Evolutionary conservation across 116 monocot species (phyloP).

Genomic region (Thalassia testudinum): DNA sequence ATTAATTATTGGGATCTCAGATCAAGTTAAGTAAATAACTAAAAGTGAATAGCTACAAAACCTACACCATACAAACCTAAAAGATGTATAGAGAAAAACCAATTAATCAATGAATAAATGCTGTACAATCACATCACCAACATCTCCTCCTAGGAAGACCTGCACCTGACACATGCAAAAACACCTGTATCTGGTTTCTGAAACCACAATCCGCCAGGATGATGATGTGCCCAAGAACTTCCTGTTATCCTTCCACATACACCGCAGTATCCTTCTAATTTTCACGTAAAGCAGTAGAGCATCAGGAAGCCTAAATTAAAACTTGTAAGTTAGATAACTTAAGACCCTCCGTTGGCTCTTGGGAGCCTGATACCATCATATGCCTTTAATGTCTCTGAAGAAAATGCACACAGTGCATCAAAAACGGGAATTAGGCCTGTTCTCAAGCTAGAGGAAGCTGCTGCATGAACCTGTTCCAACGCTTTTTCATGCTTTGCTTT

Average conservation of each 20-base stretch:
- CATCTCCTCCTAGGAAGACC: too few relatives aligned
- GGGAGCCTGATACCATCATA: constrained; percentile 15
- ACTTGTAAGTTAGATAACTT: not conserved
- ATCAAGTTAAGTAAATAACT: too few relatives aligned
- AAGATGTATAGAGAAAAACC: not conserved
- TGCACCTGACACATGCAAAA: not conserved
- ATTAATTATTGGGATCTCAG: too few relatives aligned
- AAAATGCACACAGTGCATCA: constrained; percentile 34
- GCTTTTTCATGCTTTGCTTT: constrained; percentile 30
- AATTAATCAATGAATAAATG: not conserved
- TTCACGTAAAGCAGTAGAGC: not conserved
- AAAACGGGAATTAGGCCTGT: constrained; percentile 51
- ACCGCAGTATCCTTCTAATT: not conserved
- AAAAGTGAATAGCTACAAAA: too few relatives aligned
- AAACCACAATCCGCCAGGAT: not conserved
- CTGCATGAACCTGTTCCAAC: constrained; percentile 20
- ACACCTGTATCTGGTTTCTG: not conserved
- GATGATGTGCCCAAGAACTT: too few relatives aligned
- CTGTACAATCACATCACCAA: too few relatives aligned
- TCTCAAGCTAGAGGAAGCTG: constrained; percentile 26
- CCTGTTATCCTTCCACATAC: not conserved
- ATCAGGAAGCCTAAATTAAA: not conserved
- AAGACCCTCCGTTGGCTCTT: not conserved
- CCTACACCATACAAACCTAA: not conserved
- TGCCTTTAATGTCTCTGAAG: constrained; percentile 24